Evolutionary conservation across 495 filamentous ascomycete species (phyloP), one percentile per base, ranked within the genome.

Genomic region (Penicillium tannophilum): DNA sequence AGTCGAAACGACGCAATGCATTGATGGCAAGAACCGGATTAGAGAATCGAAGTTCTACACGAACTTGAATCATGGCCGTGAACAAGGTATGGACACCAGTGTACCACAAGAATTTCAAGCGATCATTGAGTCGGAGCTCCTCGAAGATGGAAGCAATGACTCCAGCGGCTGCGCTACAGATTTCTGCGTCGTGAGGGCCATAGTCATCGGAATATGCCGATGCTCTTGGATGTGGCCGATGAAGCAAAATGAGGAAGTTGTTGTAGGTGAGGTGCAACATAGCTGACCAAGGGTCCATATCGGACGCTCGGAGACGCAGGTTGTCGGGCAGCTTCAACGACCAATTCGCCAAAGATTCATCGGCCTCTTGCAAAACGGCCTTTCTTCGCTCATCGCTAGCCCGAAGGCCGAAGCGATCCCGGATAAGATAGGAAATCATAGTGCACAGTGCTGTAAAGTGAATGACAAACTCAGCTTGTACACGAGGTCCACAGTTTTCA

Each of bases 191-290:
- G 55, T 79, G 73, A 2, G 74, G 72, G 12, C 73, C 73, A 43
- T 78, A 78, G 56, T 78, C 74, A 35, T 79, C 74, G 14, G 76
- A 78, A 50, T 77, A 75, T 2, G 76, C 75, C 1, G 77, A 76
- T 28, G 73, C 73, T 58, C 71, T 63, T 51, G 74, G 75, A 59
- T 80, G 77, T 11, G 77, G 77, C 48, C 78, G 75, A 68, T 82
- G 76, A n/a, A 80, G 66, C 11, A 80, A 66, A 44, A 82, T 78
- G n/a, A 82, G 69, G 59, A 79, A 76, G 47, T 79, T 79, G 61
- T 81, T 81, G 52, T 81, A 82, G 10, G 75, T 77, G 12, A 82
- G 58, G 61, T 81, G 79, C 43, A 82, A 73, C 73, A 76, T 78
- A 23, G 74, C 73, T 46, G 72, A 76, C 78, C 78, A 82, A 9